Percentiles rank a stretch among this genome's conserved stretches.
Conservation (phyloP, 1,284 basidiomycete species). For the Malassezia sp. region DNA sequence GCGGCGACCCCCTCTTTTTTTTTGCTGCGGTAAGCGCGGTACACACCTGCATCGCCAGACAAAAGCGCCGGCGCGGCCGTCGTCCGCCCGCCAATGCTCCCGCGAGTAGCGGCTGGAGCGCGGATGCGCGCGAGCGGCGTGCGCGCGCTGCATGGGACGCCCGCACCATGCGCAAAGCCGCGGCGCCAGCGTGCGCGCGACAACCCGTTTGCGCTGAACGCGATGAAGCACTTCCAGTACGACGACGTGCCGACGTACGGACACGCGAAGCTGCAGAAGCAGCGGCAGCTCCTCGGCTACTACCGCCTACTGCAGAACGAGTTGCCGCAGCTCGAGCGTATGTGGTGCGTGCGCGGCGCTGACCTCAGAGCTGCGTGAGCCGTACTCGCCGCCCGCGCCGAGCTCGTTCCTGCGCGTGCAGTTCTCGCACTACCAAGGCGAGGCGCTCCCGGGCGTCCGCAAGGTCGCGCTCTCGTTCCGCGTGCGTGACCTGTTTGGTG, state of each 20-base stretch:
- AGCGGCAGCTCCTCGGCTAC: constrained; percentile 34
- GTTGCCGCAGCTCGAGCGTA: constrained; percentile 34
- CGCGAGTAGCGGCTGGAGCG: too few relatives aligned
- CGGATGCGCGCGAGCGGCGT: too few relatives aligned
- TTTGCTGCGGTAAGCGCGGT: constrained; percentile 2
- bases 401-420: constrained; percentile 29
- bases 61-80: too few relatives aligned
- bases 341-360: not conserved
- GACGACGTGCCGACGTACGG: constrained; percentile 42
- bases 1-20: too few relatives aligned
- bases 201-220: constrained; percentile 27
- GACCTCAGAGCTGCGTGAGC: constrained; percentile 31
- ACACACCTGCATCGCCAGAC: constrained; percentile 9
- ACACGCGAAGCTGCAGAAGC: constrained; percentile 29
- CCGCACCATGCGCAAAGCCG: constrained; percentile 21
- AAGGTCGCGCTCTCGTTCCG: constrained; percentile 44
- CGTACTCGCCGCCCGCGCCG: constrained; percentile 33
- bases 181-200: constrained; percentile 21
- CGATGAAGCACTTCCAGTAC: constrained; percentile 34
- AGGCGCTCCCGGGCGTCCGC: constrained; percentile 44
- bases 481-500: constrained; percentile 28
- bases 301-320: constrained; percentile 34
- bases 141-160: not conserved
- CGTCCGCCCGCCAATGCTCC: not conserved
- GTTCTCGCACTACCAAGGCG: constrained; percentile 47